phyloP scores from a whole-genome alignment of 139 green algal genomes.

The Marvania coccoides region DNA sequence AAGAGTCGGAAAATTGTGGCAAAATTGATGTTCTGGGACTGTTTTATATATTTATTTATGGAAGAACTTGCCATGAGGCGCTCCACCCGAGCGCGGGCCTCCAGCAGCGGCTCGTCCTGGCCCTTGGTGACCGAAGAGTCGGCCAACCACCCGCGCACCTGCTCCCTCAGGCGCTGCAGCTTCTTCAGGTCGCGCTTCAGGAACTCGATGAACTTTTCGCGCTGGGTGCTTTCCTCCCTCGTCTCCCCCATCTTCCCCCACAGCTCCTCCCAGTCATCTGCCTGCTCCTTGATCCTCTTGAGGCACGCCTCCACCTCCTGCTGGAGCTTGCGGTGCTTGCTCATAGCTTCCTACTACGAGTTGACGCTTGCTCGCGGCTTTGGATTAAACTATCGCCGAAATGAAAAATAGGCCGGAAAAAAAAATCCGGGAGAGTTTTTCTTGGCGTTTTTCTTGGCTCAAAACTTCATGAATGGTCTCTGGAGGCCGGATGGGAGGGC shows the following conservation, averaged over 20 bases:
- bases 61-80: slow-evolving; percentile 17
- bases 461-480: no score
- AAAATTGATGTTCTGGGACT: no score
- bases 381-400: no score
- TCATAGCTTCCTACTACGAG: slow-evolving; percentile 41
- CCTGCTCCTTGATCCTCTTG: slow-evolving; percentile 85
- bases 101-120: neutral
- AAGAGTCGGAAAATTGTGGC: neutral
- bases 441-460: no score
- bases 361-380: neutral
- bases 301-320: slow-evolving; percentile 79
- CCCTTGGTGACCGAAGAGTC: slow-evolving; percentile 13
- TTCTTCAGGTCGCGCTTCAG: slow-evolving; percentile 34
- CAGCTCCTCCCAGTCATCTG: slow-evolving; percentile 83
- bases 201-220: slow-evolving; percentile 15
- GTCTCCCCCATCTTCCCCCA: slow-evolving; percentile 70
- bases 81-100: slow-evolving; percentile 20
- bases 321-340: slow-evolving; percentile 67
- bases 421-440: no score
- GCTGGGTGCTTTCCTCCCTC: slow-evolving; percentile 13
- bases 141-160: slow-evolving; percentile 20
- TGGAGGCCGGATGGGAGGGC: no score
- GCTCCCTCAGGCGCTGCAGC: slow-evolving; percentile 27
- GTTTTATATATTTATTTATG: neutral
- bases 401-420: no score